These are phyloP conservation scores for Tephrocybe sp. DNA, from an alignment of 768 basidiomycete species.

Conservation along the genomic window DNA sequence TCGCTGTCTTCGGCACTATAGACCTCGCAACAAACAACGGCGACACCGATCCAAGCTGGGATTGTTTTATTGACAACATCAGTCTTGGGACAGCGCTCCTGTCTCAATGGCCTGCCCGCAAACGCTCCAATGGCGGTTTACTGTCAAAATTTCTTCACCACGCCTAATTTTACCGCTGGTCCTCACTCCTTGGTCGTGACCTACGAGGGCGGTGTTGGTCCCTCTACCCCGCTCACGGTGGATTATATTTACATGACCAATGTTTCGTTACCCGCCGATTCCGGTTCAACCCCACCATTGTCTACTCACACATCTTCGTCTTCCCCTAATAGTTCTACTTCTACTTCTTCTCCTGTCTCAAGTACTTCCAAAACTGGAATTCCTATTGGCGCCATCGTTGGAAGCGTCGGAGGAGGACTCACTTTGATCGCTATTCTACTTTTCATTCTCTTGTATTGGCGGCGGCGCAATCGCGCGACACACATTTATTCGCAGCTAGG, in stretches of 20 bases:
- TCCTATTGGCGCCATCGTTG: neutral
- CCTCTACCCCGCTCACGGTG: slow-evolving; percentile 7
- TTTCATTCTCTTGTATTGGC: neutral
- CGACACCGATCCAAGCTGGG: slow-evolving; percentile 23
- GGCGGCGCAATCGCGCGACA: neutral
- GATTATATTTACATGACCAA: slow-evolving; percentile 8
- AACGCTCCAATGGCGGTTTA: neutral
- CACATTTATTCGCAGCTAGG: too few species aligned
- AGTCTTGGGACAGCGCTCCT: slow-evolving; percentile 17
- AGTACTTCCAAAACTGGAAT: too few species aligned
- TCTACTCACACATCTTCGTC: neutral
- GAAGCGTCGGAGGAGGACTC: neutral
- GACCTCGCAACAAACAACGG: neutral
- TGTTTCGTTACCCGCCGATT: neutral
- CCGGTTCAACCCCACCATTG: neutral
- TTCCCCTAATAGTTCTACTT: neutral
- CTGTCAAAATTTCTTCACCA: slow-evolving; percentile 7
- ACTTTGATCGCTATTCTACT: neutral
- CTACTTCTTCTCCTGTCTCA: neutral
- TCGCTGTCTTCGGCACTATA: too few species aligned
- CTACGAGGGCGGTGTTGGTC: slow-evolving; percentile 2
- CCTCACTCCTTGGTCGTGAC: slow-evolving; percentile 8
- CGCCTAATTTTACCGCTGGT: neutral
- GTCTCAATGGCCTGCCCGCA: slow-evolving; percentile 11
- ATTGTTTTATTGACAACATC: slow-evolving; percentile 26